Evolutionary conservation across 305 asterid species (phyloP).

Genomic region (Stenogyne calaminthoides): DNA sequence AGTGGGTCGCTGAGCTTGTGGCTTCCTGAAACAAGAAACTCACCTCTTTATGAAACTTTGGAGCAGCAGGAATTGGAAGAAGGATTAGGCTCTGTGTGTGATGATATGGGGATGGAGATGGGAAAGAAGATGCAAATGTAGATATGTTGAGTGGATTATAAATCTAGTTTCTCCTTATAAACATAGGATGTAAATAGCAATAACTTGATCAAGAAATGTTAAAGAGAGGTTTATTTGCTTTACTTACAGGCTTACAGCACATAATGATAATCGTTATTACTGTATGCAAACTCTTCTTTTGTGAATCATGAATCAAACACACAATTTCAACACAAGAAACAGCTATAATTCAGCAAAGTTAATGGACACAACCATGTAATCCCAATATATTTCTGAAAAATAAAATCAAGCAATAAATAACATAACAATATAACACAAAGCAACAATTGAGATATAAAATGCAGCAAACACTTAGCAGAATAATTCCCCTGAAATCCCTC

Average conservation of each 20-base stretch:
- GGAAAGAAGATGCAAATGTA: conserved; percentile 27
- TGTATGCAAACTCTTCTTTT: neutral
- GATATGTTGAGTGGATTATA: conserved; percentile 18
- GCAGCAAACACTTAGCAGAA: too few species aligned
- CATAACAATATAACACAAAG: too few species aligned
- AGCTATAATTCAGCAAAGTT: neutral
- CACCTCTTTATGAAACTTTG: conserved; percentile 51
- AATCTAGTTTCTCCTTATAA: neutral
- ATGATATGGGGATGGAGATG: conserved; percentile 34
- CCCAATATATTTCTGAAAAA: too few species aligned
- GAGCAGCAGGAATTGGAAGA: conserved; percentile 55
- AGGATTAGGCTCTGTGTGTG: conserved; percentile 13
- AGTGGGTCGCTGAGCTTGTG: conserved; percentile 49
- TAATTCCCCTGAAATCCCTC: too few species aligned
- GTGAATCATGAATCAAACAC: neutral
- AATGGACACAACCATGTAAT: too few species aligned
- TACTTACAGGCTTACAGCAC: conserved; percentile 4
- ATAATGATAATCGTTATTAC: neutral
- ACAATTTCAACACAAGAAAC: neutral
- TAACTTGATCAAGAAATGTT: conserved; percentile 12
- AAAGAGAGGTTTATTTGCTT: neutral
- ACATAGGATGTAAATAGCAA: conserved; percentile 12
- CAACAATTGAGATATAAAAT: too few species aligned
- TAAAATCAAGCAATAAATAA: too few species aligned
- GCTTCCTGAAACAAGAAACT: conserved; percentile 58